Base-by-base conservation (phyloP, 768 basidiomycete genomes). In the Tricholoma matsutake region DNA sequence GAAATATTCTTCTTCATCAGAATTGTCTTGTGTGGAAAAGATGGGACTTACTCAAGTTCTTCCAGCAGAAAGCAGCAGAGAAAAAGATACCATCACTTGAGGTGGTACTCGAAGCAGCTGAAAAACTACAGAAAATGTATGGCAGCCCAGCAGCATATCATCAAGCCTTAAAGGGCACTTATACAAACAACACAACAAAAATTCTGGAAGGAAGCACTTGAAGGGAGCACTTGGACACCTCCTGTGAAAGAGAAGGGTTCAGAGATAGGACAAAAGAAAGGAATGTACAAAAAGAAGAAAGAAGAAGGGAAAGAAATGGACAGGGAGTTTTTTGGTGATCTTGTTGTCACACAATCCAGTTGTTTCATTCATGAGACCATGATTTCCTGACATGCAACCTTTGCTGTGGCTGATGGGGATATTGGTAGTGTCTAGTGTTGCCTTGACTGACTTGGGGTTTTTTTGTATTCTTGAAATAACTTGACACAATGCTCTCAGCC, bases 321-420 rank as follows among this genome's bases (percentile, higher is more conserved):
- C 1, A 5, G 10, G 6, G 9, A 10, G 11, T 63, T 58, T 45
- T 3, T 58, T 34, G 67, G 70, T 4, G 72, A 74, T 56, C 58
- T 61, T 34, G 63, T 67, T 1, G 64, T 76, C 4, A 68, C 69
- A 0, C 62, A 70, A 34, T 67, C 63, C 1, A 72, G 72, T 6
- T 29, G 58, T 1, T 69, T 73, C 52, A 66, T 73, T 13, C 66
- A 63, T 5, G 71, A 73, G n/a, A n/a, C n/a, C n/a, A n/a, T n/a
- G n/a, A n/a, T n/a, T n/a, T n/a, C n/a, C n/a, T n/a, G n/a, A n/a
- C 75, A 77, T 51, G 37, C 68, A 18, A 57, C 68, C 0, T 66
- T 60, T 25, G 69, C 72, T 1, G 65, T 65, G 0, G 69, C 75
- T 3, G 66, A 70, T 41, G 77, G 77, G 1, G 75, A 77, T 64